Conservation (phyloP, 2,329 filamentous ascomycete species). For the Fusarium newnesense region DNA sequence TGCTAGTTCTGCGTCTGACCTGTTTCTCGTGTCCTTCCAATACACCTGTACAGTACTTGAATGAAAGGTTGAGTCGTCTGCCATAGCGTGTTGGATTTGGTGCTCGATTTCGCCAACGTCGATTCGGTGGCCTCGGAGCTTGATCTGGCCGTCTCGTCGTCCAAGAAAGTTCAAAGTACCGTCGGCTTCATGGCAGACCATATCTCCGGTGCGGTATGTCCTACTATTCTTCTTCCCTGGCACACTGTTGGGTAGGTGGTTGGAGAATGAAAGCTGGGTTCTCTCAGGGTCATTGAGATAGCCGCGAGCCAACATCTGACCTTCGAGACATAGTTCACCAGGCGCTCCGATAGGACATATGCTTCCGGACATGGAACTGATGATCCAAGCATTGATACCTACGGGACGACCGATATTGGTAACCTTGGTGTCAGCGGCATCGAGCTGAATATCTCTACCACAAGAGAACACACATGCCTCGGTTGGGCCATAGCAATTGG, state of each 20-base stretch:
- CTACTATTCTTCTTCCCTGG: neutral
- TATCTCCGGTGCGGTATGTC: neutral
- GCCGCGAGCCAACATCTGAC: neutral
- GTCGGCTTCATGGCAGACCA: neutral
- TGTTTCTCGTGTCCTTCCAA: neutral
- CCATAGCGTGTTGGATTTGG: neutral
- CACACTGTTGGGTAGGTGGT: neutral
- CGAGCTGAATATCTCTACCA: neutral
- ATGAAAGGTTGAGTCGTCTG: neutral
- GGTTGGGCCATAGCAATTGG: neutral
- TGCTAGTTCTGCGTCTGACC: neutral
- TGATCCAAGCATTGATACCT: neutral
- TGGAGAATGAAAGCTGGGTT: neutral
- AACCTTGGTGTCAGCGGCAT: neutral
- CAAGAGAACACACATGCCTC: neutral
- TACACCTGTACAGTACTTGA: neutral
- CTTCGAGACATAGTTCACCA: neutral
- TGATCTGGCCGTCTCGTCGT: neutral
- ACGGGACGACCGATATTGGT: neutral
- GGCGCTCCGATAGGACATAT: neutral
- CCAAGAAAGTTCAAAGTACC: neutral
- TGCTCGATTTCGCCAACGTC: neutral
- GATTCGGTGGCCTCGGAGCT: neutral
- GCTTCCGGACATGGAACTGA: neutral
- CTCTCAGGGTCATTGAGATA: neutral